Conservation (phyloP, 2,329 filamentous ascomycete genomes). For the Calonectria fujianensis region DNA sequence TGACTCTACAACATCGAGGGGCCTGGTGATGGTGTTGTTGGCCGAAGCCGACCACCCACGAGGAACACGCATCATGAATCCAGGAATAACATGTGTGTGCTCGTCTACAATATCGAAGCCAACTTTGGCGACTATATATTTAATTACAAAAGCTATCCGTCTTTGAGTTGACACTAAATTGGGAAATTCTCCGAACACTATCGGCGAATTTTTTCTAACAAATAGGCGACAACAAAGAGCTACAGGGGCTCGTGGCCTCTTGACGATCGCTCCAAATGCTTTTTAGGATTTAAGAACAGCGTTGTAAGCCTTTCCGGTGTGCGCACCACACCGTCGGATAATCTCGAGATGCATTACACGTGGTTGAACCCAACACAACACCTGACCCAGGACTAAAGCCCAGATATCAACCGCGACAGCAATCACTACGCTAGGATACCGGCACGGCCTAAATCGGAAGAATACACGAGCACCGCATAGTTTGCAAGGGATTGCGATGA, state of each 20-base stretch:
- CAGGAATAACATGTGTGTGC: neutral
- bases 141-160: neutral
- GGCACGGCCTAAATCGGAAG: neutral
- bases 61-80: slow-evolving; percentile 1
- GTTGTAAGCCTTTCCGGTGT: neutral
- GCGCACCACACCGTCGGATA: neutral
- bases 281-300: too few species aligned
- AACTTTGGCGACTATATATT: neutral
- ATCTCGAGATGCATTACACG: too few species aligned
- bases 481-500: slow-evolving; percentile 11
- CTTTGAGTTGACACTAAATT: neutral
- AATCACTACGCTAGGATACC: neutral
- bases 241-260: neutral
- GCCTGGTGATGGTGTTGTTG: slow-evolving; percentile 26
- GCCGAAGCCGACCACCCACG: slow-evolving; percentile 17
- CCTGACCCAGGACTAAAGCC: too few species aligned
- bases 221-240: neutral
- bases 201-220: slow-evolving; percentile 12
- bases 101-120: too few species aligned
- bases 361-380: neutral
- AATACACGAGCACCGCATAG: neutral
- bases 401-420: neutral
- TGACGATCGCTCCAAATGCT: neutral
- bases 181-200: slow-evolving; percentile 10
- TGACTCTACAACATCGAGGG: slow-evolving; percentile 27